Base-by-base conservation (phyloP, 2,329 filamentous ascomycete genomes). In the Acarospora socialis region DNA sequence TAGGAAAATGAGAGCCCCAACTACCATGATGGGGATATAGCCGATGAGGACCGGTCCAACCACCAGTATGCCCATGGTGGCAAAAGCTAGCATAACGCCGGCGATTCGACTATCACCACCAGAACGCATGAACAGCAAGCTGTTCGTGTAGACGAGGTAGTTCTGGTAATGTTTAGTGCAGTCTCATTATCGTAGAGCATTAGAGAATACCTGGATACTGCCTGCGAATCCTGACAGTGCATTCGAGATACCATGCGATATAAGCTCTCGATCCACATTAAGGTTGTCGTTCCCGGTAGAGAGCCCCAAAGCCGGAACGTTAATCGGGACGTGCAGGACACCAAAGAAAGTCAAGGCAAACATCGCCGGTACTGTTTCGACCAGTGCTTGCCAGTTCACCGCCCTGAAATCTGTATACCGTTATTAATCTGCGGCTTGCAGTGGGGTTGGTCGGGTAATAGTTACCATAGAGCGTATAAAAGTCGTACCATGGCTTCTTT, bases 131-230 rank as follows among this genome's bases (percentile, higher is more conserved):
- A 98, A 95, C 35, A 98, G 74, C n/a, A 93, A 71, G 41, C 84
- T 94, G 52, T 98, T 98, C 36, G 87, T 87, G 48, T 95, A 98
- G 1, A 98, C 90, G 2, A 98, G 69, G 49, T 98, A 98, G 53
- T 98, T 98, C 56, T 92, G 69, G 21, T n/a, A 2, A 9, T 14
- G 38, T 56, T 39, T 52, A 54, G n/a, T n/a, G n/a, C n/a, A n/a
- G n/a, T n/a, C n/a, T n/a, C n/a, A n/a, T n/a, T n/a, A n/a, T n/a
- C n/a, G 12, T 12, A 20, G 21, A 30, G 9, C 28, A 35, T 35
- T 51, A n/a, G n/a, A n/a, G n/a, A n/a, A n/a, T n/a, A 68, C 65
- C 56, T 77, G 73, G 37, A 98, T 92, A 49, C 86, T 94, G 8
- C 90, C 90, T 8, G 73, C 64, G 40, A 77, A 71, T 3, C 90